These are phyloP conservation scores for Xylaria sp. DNA, from an alignment of 2,329 filamentous ascomycete species.

Conservation along the genomic window DNA sequence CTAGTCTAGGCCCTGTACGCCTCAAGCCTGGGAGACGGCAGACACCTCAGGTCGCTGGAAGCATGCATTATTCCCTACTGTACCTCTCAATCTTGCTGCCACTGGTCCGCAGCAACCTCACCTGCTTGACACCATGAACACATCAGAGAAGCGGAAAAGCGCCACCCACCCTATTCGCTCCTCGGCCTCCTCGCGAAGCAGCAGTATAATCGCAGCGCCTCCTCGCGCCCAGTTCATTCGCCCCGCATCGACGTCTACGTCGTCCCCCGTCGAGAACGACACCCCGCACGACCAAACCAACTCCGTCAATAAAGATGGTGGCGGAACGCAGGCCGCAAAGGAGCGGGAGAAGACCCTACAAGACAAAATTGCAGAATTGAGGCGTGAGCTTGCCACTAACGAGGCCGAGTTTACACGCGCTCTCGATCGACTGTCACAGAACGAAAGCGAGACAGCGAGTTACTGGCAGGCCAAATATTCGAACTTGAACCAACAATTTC, in stretches of 20 bases:
- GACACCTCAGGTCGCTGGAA: background rate
- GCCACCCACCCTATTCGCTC: conserved; percentile 42
- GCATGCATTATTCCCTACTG: conserved; percentile 21
- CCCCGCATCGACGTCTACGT: conserved; percentile 39
- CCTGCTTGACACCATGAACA: conserved; percentile 44
- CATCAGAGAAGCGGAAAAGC: conserved; percentile 53
- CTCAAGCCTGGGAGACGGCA: background rate
- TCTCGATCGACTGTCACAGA: conserved; percentile 57
- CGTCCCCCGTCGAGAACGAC: conserved; percentile 41
- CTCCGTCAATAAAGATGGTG: conserved; percentile 32
- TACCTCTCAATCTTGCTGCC: conserved; percentile 14
- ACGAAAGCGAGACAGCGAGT: conserved; percentile 60
- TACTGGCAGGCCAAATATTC: conserved; percentile 65
- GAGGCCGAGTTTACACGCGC: conserved; percentile 59
- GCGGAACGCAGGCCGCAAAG: conserved; percentile 31
- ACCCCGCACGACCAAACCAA: conserved; percentile 27
- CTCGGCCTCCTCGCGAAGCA: conserved; percentile 38
- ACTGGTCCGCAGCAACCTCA: conserved; percentile 14
- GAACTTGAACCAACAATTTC: conserved; percentile 56
- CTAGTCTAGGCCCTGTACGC: too few species aligned
- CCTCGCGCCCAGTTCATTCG: conserved; percentile 49
- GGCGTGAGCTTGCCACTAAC: conserved; percentile 58
- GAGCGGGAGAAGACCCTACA: conserved; percentile 44
- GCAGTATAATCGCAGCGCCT: conserved; percentile 47
- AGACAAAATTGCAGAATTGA: conserved; percentile 56